Conservation (phyloP, 768 basidiomycete genomes). For the Lactarius sp. region DNA sequence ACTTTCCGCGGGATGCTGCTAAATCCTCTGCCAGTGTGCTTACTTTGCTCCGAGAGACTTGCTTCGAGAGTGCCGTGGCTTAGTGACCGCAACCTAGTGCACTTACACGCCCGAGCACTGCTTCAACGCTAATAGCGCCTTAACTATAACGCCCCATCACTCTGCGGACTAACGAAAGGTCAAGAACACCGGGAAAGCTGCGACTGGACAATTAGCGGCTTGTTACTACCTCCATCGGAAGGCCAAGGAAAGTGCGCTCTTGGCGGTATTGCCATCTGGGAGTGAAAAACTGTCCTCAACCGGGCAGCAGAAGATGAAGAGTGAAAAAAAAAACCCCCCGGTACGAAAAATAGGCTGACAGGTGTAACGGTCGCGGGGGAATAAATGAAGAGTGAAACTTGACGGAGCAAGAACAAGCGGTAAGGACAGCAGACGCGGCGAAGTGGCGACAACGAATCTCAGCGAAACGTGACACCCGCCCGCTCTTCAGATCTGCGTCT, state of each 20-base stretch:
- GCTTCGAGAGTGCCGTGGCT: conserved; percentile 1
- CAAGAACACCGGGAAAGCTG: neutral
- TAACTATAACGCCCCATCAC: neutral
- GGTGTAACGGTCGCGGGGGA: neutral
- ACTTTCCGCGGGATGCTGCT: neutral
- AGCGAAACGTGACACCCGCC: neutral
- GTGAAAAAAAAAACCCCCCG: neutral
- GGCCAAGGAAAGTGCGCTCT: neutral
- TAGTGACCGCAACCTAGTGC: neutral
- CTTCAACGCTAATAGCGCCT: neutral
- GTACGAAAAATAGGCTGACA: neutral
- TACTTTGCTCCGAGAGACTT: neutral
- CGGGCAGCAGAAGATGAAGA: neutral
- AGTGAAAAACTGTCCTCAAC: neutral
- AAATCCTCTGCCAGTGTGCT: neutral
- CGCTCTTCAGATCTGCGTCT: no score
- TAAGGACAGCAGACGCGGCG: neutral
- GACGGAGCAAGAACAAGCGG: neutral
- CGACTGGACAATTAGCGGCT: neutral
- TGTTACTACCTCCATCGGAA: neutral
- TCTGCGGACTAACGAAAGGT: neutral
- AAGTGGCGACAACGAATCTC: neutral
- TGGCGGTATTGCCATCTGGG: neutral
- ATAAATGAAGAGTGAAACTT: neutral
- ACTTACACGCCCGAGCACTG: neutral